These are phyloP conservation scores for Phialophora tarda DNA, from an alignment of 2,329 filamentous ascomycete species.

Conservation along the genomic window DNA sequence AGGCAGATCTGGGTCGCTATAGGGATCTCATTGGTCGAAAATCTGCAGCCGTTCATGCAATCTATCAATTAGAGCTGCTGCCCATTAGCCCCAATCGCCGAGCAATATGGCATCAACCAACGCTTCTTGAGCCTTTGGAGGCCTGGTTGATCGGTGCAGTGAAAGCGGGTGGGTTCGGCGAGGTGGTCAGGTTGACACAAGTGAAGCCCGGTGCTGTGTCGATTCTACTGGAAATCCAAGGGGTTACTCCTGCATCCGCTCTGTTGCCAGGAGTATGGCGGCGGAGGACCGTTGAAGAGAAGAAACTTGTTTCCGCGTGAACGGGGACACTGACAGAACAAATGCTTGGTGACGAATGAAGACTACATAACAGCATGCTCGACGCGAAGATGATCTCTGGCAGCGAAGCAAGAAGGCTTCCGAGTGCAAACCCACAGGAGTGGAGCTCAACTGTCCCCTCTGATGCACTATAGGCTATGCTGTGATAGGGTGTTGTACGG, in stretches of 20 bases:
- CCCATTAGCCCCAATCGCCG: slow-evolving; percentile 27
- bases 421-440: slow-evolving; percentile 9
- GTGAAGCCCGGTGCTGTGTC: slow-evolving; percentile 10
- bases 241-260: neutral
- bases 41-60: slow-evolving; percentile 32
- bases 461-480: slow-evolving; percentile 4
- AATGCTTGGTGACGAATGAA: slow-evolving; percentile 18
- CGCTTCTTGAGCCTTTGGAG: slow-evolving; percentile 18
- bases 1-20: slow-evolving; percentile 24
- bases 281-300: neutral
- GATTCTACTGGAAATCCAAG: slow-evolving; percentile 14
- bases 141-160: slow-evolving; percentile 11
- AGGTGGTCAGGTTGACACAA: slow-evolving; percentile 17
- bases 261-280: slow-evolving; percentile 6
- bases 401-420: slow-evolving; percentile 16
- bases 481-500: slow-evolving; percentile 24
- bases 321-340: slow-evolving; percentile 12
- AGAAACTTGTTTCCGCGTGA: slow-evolving; percentile 13
- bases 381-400: slow-evolving; percentile 21
- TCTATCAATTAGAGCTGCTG: slow-evolving; percentile 33
- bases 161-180: slow-evolving; percentile 9
- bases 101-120: slow-evolving; percentile 22
- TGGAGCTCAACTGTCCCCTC: slow-evolving; percentile 17
- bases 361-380: slow-evolving; percentile 4
- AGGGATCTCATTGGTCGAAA: slow-evolving; percentile 32